These are phyloP conservation scores for Phytophthora foliorum DNA, from an alignment of 352 stramenopile species.

Conservation along the genomic window DNA sequence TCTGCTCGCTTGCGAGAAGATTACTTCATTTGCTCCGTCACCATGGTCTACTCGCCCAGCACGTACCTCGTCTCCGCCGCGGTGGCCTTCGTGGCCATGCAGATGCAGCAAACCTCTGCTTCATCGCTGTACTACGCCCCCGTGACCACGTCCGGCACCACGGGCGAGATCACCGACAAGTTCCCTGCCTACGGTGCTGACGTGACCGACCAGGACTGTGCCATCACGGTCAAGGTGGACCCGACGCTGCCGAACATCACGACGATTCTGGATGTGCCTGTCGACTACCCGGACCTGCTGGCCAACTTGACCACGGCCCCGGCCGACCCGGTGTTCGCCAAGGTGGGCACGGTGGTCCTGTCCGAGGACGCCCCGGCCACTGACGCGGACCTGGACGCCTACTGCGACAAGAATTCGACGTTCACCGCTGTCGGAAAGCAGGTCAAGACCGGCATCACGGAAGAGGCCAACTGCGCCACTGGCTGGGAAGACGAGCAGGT, in stretches of 20 bases:
- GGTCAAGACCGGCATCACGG: too few species aligned
- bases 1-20: too few species aligned
- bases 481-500: conserved; percentile 1
- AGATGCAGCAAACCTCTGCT: conserved; percentile 30
- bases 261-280: conserved; percentile 28
- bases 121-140: conserved; percentile 31
- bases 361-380: conserved; percentile 7
- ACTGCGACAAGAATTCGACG: too few species aligned
- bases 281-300: conserved; percentile 33
- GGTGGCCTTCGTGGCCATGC: conserved; percentile 20
- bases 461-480: conserved; percentile 19
- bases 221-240: conserved; percentile 29
- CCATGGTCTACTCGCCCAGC: conserved; percentile 40
- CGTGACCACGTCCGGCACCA: conserved; percentile 19
- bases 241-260: conserved; percentile 33
- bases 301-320: conserved; percentile 29
- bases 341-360: conserved; percentile 23
- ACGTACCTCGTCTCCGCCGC: conserved; percentile 38
- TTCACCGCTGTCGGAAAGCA: too few species aligned
- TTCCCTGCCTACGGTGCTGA: conserved; percentile 25
- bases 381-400: conserved; percentile 13
- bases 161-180: conserved; percentile 21
- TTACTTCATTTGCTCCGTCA: too few species aligned
- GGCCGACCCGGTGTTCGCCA: conserved; percentile 13
- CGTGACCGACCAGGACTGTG: conserved; percentile 31